phyloP scores from a whole-genome alignment of 2,329 filamentous ascomycete genomes.

The Penicillium sp. region DNA sequence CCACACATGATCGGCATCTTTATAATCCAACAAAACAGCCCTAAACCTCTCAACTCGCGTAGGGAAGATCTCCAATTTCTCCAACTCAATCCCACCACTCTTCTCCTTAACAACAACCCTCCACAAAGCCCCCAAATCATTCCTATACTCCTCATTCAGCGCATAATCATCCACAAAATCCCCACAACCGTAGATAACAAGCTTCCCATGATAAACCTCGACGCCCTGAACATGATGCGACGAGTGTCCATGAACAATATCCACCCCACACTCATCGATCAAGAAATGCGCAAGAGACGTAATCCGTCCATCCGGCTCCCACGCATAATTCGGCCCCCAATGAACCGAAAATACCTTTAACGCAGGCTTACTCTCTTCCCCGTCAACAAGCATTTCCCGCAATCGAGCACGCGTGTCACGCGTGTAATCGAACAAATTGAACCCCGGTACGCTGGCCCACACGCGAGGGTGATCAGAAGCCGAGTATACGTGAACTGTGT shows the following conservation, averaged over 20 bases:
- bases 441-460: conserved; percentile 33
- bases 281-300: conserved; percentile 39
- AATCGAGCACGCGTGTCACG: conserved; percentile 22
- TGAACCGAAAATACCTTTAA: conserved; percentile 42
- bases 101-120: conserved; percentile 30
- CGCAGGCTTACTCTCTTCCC: conserved; percentile 6
- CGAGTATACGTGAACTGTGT: conserved; percentile 34
- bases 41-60: conserved; percentile 35
- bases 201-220: conserved; percentile 35
- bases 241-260: conserved; percentile 44
- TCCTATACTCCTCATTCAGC: conserved; percentile 33
- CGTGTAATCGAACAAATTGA: conserved; percentile 41
- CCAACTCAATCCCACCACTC: conserved; percentile 16
- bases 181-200: conserved; percentile 44
- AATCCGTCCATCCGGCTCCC: conserved; percentile 34
- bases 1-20: conserved; percentile 31
- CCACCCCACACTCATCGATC: conserved; percentile 42
- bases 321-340: conserved; percentile 44
- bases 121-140: conserved; percentile 43
- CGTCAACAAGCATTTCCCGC: conserved; percentile 6
- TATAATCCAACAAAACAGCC: conserved; percentile 28
- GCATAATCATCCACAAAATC: conserved; percentile 47
- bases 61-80: conserved; percentile 37
- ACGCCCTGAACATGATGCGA: conserved; percentile 45
- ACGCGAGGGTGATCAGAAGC: conserved; percentile 38